Base-by-base conservation (phyloP, 371 early-diverging fungal genomes). In the Zopfochytrium polystomum region DNA sequence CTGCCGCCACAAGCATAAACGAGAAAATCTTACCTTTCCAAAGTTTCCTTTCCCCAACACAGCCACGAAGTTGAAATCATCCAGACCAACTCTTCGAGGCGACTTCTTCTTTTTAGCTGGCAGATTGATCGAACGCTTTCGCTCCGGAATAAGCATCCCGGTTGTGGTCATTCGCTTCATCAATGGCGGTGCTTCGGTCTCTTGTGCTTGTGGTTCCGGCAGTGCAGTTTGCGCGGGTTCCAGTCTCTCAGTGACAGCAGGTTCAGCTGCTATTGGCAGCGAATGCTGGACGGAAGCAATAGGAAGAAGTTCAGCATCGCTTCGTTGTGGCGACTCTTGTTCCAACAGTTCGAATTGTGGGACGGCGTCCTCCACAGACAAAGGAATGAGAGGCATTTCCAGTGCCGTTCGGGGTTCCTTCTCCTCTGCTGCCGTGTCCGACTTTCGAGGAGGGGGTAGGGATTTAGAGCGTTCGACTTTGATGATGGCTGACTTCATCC, bases 31-130 rank as follows among this genome's bases (percentile, higher is more conserved):
- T 20, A 60, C 60, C 60, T 86, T 85, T 23, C 85, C 85, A 72
- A 83, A 85, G 26, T 74, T 76, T 31, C 85, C 87, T 30, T 71
- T 73, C 18, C 87, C 87, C 15, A 88, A 53, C n/a, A 84, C 82
- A 27, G 76, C 77, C 9, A 82, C 26, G 59, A 87, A 79, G 29
- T 70, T 32, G 68, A 85, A 85, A 57, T 87, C 60, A 30, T 60
- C 60, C 71, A 75, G 45, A 23, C 71, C 60, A 55, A 70, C 48
- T 11, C 25, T 50, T 52, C 59, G 45, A n/a, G n/a, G n/a, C 25
- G 38, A 22, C 34, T 47, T 34, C 15, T n/a, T 20, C 46, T 32
- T 46, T 27, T 56, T 56, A 7, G 18, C 38, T 38, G 18, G 11
- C 38, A 18, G 7, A 7, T 7, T 18, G 11, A 38, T 18, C 38